Conservation (phyloP, 2,329 filamentous ascomycete species). For the Albophoma yamanashiensis region DNA sequence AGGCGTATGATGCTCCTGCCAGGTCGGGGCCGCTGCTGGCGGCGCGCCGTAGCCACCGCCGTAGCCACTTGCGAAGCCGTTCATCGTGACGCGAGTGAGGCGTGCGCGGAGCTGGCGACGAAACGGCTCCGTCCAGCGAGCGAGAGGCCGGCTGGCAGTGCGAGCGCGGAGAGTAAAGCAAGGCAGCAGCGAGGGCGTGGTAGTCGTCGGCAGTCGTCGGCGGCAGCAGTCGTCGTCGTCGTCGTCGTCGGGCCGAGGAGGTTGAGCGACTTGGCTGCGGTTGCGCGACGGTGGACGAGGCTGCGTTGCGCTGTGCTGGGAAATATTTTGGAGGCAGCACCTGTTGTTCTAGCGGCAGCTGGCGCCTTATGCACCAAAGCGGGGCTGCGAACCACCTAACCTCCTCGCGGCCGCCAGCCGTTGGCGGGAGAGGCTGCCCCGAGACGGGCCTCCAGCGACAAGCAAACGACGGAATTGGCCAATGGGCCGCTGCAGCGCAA, state of each 20-base stretch:
- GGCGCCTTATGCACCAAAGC: background rate
- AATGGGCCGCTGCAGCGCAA: background rate
- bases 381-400: background rate
- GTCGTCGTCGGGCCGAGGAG: background rate
- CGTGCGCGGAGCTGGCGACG: background rate
- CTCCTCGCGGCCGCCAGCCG: background rate
- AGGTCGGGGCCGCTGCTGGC: constrained; percentile 35
- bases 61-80: constrained; percentile 38
- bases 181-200: background rate
- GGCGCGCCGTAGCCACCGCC: constrained; percentile 37
- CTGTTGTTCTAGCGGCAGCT: no score
- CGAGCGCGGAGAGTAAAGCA: background rate
- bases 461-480: background rate
- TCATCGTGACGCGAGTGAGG: constrained; percentile 36
- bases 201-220: no score
- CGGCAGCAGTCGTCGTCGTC: background rate
- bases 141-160: background rate
- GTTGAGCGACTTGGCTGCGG: background rate
- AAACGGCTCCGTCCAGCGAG: background rate
- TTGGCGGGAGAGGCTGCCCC: background rate
- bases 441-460: background rate
- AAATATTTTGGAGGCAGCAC: constrained; percentile 13
- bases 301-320: background rate
- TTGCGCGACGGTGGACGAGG: background rate
- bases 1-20: constrained; percentile 71